Percentiles rank a stretch among this genome's conserved stretches.
Evolutionary conservation across 345 rosid genomes (phyloP).

Genomic region (Trapa incisa): DNA sequence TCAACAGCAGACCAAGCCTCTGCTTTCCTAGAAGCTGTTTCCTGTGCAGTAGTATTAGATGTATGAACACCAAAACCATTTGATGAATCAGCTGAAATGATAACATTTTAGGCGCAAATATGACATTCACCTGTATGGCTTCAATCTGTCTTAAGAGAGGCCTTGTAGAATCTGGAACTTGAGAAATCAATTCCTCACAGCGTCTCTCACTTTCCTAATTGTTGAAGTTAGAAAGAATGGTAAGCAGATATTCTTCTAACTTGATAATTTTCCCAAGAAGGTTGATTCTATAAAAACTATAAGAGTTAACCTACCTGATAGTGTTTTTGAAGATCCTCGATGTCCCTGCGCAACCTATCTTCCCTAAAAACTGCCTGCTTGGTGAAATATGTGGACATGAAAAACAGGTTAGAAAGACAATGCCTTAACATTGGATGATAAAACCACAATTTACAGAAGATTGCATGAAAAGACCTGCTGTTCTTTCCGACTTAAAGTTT

Average conservation of each 20-base stretch:
- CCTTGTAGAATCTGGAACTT: constrained; percentile 98
- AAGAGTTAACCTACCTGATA: constrained; percentile 46
- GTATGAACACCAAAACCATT: background rate
- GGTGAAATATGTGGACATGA: background rate
- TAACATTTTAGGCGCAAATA: background rate
- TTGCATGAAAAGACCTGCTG: constrained; percentile 59
- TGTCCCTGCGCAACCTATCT: constrained; percentile 64
- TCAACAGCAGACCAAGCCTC: constrained; percentile 99
- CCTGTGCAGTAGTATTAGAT: constrained; percentile 36
- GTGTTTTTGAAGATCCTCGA: constrained; percentile 85
- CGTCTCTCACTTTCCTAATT: constrained; percentile 91
- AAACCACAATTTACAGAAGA: background rate
- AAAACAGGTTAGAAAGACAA: background rate
- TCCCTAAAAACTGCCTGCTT: constrained; percentile 66
- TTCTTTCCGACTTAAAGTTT: constrained; percentile 81
- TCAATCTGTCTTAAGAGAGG: constrained; percentile 96
- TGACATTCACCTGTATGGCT: constrained; percentile 71
- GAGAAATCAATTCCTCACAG: constrained; percentile 92
- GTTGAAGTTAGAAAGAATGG: constrained; percentile 7
- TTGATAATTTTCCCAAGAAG: background rate
- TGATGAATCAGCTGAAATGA: background rate
- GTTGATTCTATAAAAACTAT: background rate
- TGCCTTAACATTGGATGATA: background rate
- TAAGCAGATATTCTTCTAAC: background rate
- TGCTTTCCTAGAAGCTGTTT: constrained; percentile 74